phyloP scores from a whole-genome alignment of 2,329 filamentous ascomycete genomes.

The Ceratocystis cacaofunesta region DNA sequence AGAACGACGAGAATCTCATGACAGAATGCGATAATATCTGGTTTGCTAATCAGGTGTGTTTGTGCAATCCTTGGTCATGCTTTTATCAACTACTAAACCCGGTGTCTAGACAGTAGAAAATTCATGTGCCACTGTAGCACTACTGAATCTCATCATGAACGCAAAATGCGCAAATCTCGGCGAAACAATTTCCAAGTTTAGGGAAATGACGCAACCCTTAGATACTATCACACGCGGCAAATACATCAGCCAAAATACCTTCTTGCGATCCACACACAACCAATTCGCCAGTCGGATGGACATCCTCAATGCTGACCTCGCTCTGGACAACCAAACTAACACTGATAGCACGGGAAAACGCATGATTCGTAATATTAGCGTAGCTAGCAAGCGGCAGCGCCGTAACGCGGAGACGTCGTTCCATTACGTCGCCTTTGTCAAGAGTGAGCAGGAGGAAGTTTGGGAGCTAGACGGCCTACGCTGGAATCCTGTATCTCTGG shows the following conservation, averaged over 20 bases:
- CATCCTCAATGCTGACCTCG: constrained; percentile 55
- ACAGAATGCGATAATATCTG: constrained; percentile 50
- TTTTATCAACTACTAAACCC: constrained; percentile 14
- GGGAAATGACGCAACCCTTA: constrained; percentile 52
- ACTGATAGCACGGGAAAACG: constrained; percentile 19
- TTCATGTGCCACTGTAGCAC: constrained; percentile 79
- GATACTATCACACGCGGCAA: constrained; percentile 61
- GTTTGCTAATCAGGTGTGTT: constrained; percentile 76
- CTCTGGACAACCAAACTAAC: constrained; percentile 42
- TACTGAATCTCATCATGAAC: constrained; percentile 92
- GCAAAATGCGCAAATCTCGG: constrained; percentile 51
- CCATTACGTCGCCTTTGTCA: constrained; percentile 84
- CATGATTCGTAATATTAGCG: constrained; percentile 25
- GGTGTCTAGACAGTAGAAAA: constrained; percentile 54
- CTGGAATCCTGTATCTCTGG: constrained; percentile 50
- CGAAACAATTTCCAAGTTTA: constrained; percentile 55
- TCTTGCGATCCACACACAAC: constrained; percentile 73
- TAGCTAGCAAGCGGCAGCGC: constrained; percentile 21
- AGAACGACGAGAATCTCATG: constrained; percentile 37
- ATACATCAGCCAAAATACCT: constrained; percentile 56
- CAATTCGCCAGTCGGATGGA: constrained; percentile 71
- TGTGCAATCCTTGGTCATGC: background rate
- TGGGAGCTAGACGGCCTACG: constrained; percentile 87
- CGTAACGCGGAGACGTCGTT: constrained; percentile 46
- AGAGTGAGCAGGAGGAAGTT: constrained; percentile 47